Percentiles rank a stretch among this genome's conserved stretches.
Conservation (phyloP, 768 basidiomycete species). For the Russula vinacea region DNA sequence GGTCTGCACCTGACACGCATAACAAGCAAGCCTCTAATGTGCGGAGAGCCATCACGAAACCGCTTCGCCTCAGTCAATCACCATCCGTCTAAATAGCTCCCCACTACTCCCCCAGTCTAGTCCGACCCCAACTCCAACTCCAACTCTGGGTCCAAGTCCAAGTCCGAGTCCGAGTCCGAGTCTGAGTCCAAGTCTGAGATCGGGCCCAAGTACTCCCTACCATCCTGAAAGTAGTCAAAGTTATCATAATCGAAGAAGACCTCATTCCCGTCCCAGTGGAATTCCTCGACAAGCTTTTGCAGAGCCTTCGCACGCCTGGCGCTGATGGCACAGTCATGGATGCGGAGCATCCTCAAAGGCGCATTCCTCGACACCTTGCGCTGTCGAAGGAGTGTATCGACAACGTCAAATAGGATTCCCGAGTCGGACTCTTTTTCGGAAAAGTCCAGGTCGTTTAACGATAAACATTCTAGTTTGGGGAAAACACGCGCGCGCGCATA, state of each 20-base stretch:
- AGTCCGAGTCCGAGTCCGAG: too few relatives aligned
- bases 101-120: too few relatives aligned
- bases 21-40: too few relatives aligned
- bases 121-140: too few relatives aligned
- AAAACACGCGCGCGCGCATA: neutral
- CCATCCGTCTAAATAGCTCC: too few relatives aligned
- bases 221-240: too few relatives aligned
- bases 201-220: too few relatives aligned
- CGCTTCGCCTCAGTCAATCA: neutral
- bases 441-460: constrained; percentile 4
- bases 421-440: neutral
- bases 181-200: too few relatives aligned
- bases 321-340: constrained; percentile 3
- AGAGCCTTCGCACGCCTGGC: neutral
- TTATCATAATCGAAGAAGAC: too few relatives aligned
- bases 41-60: too few relatives aligned
- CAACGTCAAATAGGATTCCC: neutral
- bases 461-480: constrained; percentile 6
- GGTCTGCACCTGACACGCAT: too few relatives aligned
- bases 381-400: neutral
- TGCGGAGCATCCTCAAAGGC: neutral
- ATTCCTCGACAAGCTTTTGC: neutral
- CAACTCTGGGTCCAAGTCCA: too few relatives aligned
- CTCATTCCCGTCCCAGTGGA: neutral
- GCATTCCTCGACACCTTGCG: neutral